phyloP scores from a whole-genome alignment of 345 rosid genomes.

The Dovyalis caffra region DNA sequence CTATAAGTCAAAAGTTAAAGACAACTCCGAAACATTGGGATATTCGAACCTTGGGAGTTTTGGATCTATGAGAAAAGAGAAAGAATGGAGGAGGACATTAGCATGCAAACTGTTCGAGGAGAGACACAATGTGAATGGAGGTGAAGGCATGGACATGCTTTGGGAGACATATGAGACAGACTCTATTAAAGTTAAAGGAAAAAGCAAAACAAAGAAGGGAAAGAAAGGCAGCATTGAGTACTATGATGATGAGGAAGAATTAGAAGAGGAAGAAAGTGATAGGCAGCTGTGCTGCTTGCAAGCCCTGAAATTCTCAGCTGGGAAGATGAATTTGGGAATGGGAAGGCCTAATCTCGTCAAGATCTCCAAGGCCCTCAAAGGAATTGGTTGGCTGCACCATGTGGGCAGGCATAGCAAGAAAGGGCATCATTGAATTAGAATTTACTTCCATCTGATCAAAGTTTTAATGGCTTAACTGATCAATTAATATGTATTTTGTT shows the following conservation, averaged over 20 bases:
- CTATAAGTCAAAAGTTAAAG: slow-evolving; percentile 3
- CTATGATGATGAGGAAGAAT: slow-evolving; percentile 35
- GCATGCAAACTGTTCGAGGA: slow-evolving; percentile 95
- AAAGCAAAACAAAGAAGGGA: slow-evolving; percentile 32
- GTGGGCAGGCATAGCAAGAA: slow-evolving; percentile 53
- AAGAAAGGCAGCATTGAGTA: slow-evolving; percentile 29
- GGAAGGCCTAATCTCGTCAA: slow-evolving; percentile 73
- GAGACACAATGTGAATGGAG: slow-evolving; percentile 53
- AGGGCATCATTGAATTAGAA: slow-evolving; percentile 19
- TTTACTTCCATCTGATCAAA: background rate
- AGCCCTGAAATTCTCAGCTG: slow-evolving; percentile 81
- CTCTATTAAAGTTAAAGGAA: slow-evolving; percentile 30
- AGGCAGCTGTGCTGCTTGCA: slow-evolving; percentile 79
- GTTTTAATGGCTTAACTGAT: slow-evolving; percentile 14
- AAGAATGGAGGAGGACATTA: slow-evolving; percentile 94
- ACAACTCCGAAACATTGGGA: slow-evolving; percentile 10
- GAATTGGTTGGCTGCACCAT: slow-evolving; percentile 72
- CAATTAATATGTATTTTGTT: slow-evolving; percentile 8
- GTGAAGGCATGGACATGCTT: slow-evolving; percentile 84
- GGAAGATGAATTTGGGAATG: slow-evolving; percentile 90
- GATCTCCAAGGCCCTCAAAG: slow-evolving; percentile 72
- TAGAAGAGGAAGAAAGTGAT: slow-evolving; percentile 48
- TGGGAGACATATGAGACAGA: slow-evolving; percentile 89
- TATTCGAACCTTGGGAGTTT: slow-evolving; percentile 42
- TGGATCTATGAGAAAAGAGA: slow-evolving; percentile 84